Evolutionary conservation across 2,329 filamentous ascomycete species (phyloP), one percentile per base, ranked within the genome.

Genomic region (Graphilbum sp.): DNA sequence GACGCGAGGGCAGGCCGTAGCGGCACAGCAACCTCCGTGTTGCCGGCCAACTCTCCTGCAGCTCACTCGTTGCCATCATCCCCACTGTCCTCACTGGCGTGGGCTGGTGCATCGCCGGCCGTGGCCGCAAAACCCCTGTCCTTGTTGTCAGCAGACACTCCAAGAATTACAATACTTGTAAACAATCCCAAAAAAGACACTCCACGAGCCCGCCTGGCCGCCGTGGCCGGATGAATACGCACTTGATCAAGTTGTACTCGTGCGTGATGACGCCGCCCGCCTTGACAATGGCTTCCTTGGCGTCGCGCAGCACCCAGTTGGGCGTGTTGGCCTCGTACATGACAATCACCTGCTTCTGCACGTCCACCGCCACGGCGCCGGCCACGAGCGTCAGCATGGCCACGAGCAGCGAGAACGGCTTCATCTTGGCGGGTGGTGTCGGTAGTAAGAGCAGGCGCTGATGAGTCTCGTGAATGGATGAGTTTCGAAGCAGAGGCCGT

Each of bases 201-300:
- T n/a, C n/a, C n/a, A n/a, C n/a, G n/a, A n/a, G n/a, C n/a, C n/a
- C n/a, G n/a, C n/a, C n/a, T n/a, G n/a, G n/a, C n/a, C n/a, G n/a
- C n/a, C n/a, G n/a, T n/a, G n/a, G n/a, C n/a, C n/a, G n/a, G n/a
- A n/a, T n/a, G 4, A 33, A 17, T 23, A 47, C 75, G 54, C 67
- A 85, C 79, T 74, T 72, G 56, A 78, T 71, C 41, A 76, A 53
- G 34, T 62, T 60, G 57, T 84, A 90, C 51, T 78, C 71, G 60
- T 92, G 84, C 18, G 80, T 90, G 49, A 94, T 84, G 36, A 71
- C 59, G 30, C 83, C 84, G 36, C 82, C 82, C 30, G 75, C 76
- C 34, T 75, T 64, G 37, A 65, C 58, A 49, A 94, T 76, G 3
- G 72, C 70, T 32, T 78, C 59, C 63, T 79, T 90, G 33, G 83